A percentile compares a stretch with the other conserved stretches of the same genome.
phyloP scores from a whole-genome alignment of 805 yeast species.

The Sugiyamaella qingdaonensis region DNA sequence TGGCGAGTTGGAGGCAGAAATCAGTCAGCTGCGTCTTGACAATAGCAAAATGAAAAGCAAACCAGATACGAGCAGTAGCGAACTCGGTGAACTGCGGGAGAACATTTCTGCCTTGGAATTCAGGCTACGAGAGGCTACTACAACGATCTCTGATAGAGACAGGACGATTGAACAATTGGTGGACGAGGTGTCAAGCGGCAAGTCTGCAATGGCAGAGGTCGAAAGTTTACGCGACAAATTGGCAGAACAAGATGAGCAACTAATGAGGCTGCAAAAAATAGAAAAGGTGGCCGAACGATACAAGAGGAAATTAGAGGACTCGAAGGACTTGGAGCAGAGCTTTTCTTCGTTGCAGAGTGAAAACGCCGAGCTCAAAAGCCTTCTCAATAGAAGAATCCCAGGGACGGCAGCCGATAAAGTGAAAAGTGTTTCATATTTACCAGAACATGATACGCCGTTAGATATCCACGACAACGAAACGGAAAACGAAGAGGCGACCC shows the following conservation, averaged over 20 bases:
- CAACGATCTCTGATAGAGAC: slow-evolving; percentile 4
- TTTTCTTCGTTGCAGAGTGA: slow-evolving; percentile 8
- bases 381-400: background rate
- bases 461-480: background rate
- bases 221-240: slow-evolving; percentile 10
- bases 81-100: slow-evolving; percentile 7
- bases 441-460: background rate
- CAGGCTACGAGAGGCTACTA: background rate
- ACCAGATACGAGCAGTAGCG: background rate
- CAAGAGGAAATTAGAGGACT: slow-evolving; percentile 12
- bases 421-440: background rate
- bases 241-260: slow-evolving; percentile 4
- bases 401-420: background rate
- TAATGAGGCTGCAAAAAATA: slow-evolving; percentile 4
- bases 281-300: slow-evolving; percentile 13
- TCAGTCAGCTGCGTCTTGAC: background rate
- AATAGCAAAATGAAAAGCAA: background rate
- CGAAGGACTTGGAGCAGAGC: slow-evolving; percentile 2
- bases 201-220: background rate
- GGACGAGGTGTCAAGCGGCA: background rate
- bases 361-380: slow-evolving; percentile 2
- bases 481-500: background rate
- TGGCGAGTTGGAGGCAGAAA: background rate
- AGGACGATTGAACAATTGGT: slow-evolving; percentile 6
- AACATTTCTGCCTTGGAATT: slow-evolving; percentile 4